Percentiles rank a stretch among this genome's conserved stretches.
Conservation (phyloP, 2,329 filamentous ascomycete species). For the Emydomyces testavorans region DNA sequence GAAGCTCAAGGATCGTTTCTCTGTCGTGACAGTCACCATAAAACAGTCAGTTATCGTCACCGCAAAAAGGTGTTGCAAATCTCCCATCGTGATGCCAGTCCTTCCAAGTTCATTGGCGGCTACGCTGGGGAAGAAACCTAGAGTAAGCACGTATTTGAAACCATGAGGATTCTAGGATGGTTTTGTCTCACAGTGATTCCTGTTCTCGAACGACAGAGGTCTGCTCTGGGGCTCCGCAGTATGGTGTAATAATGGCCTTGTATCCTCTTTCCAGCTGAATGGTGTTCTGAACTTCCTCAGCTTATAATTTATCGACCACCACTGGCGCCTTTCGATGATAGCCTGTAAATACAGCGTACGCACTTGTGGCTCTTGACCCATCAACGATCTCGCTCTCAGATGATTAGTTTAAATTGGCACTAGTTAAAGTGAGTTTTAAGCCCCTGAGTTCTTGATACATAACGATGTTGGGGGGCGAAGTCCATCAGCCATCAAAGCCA, state of each 20-base stretch:
- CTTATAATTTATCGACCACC: background rate
- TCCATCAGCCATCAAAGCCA: background rate
- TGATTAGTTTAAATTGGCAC: conserved; percentile 2
- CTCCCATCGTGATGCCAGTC: background rate
- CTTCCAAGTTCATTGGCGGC: background rate
- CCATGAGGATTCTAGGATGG: background rate
- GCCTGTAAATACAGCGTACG: background rate
- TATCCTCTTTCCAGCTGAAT: background rate
- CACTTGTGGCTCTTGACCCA: conserved; percentile 4
- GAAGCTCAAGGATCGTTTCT: background rate
- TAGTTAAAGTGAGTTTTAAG: no score
- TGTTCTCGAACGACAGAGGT: no score
- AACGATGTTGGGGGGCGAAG: background rate
- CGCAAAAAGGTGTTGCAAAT: conserved; percentile 1
- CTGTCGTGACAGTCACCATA: background rate
- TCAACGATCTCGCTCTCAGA: conserved; percentile 7
- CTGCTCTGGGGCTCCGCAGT: background rate
- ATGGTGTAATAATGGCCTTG: background rate
- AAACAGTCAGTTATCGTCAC: background rate
- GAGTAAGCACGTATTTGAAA: conserved; percentile 1
- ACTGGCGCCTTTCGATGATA: background rate
- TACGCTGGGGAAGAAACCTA: background rate
- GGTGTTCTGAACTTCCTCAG: background rate
- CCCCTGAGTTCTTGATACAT: background rate
- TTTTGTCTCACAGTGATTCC: conserved; percentile 7